Percentiles rank a stretch among this genome's conserved stretches.
Evolutionary conservation across 257 asterid species (phyloP).

Genomic region (Paraleonurus japonicus): DNA sequence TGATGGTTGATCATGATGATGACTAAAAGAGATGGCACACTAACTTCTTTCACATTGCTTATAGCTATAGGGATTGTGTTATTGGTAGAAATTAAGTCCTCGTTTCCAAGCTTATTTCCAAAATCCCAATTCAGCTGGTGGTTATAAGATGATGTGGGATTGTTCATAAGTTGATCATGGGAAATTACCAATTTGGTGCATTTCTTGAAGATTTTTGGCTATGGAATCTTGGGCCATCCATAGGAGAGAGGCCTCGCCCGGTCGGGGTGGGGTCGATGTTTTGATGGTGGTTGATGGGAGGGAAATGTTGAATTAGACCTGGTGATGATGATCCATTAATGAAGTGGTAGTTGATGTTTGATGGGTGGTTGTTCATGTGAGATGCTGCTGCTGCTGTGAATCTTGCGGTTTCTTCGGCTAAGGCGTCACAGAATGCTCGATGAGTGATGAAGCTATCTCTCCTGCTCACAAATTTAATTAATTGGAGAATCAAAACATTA

Average conservation of each 20-base stretch:
- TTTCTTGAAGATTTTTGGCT: constrained; percentile 47
- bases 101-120: constrained; percentile 35
- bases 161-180: constrained; percentile 27
- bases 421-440: constrained; percentile 92
- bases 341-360: constrained; percentile 51
- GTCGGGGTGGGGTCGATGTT: constrained; percentile 33
- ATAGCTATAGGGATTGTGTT: constrained; percentile 12
- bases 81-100: constrained; percentile 28
- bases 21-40: constrained; percentile 56
- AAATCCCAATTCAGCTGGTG: constrained; percentile 57
- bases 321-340: constrained; percentile 38
- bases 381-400: constrained; percentile 76
- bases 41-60: constrained; percentile 33
- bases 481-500: background rate
- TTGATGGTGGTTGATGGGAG: constrained; percentile 38
- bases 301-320: constrained; percentile 45
- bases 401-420: constrained; percentile 90
- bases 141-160: constrained; percentile 32
- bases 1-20: constrained; percentile 28
- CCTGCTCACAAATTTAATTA: constrained; percentile 43
- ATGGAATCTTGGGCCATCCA: constrained; percentile 51
- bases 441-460: constrained; percentile 95
- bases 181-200: constrained; percentile 39
- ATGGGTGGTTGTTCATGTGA: constrained; percentile 37
- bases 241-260: constrained; percentile 44